Evolutionary conservation across 2,329 filamentous ascomycete species (phyloP), one percentile per base, ranked within the genome.

Genomic region (Fusarium sp.): DNA sequence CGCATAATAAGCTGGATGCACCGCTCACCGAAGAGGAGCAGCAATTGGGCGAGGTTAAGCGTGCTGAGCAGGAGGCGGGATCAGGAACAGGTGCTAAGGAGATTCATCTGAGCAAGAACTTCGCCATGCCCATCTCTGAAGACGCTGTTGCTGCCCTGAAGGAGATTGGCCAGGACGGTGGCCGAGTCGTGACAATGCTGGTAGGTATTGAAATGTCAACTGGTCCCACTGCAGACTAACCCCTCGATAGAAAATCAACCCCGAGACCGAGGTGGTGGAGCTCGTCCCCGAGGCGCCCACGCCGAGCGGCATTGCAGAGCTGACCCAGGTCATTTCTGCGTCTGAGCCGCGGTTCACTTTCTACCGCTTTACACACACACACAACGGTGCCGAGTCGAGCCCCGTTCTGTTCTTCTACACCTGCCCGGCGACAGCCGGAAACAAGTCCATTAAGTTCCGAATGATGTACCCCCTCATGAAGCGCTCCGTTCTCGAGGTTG

Each of bases 391-490:
- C 44, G 80, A 85, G 62, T 81, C 84, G 53, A 85, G 83, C 57
- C 88, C 90, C 5, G 82, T 95, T 47, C 84, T 95, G 8, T 96
- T 96, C 82, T 89, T 96, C 77, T 95, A 94, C 81, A 95, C 92
- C 8, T 94, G 92, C 78, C 93, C 93, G 1, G 82, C 86, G 10
- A 85, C 90, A 7, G 81, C 87, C 0, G 86, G 83, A 28, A 88
- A 85, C 53, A 92, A 90, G 80, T 83, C 87, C 53, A 92, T 96
- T 82, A 94, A 93, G 82, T 91, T 92, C 80, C 86, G 92, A 68
- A 97, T 97, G 93, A 80, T 96, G 75, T 96, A 96, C 77, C 92
- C 93, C 33, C 82, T 90, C 26, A 90, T 90, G 83, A 90, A 90
- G 80, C 84, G 87, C 13, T 86, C 88, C 24, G 91, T 93, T 5